These are phyloP conservation scores for Tillandsia leiboldiana DNA, from an alignment of 176 grass and related monocot genomes.

Conservation along the genomic window DNA sequence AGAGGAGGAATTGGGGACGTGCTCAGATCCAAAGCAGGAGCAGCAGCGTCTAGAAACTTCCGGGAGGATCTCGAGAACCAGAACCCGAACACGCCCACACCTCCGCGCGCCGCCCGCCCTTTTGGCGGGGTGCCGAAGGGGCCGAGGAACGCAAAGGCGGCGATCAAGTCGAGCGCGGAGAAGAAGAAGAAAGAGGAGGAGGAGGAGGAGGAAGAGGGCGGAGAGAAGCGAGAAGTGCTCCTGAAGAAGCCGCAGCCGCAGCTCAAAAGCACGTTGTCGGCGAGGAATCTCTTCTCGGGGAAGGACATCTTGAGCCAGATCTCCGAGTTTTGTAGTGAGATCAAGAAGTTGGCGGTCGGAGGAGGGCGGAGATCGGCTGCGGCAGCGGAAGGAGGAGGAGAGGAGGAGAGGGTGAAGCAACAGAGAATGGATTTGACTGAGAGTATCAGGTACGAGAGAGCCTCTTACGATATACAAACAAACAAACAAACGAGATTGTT, in stretches of 20 bases:
- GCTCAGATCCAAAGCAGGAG: slow-evolving; percentile 6
- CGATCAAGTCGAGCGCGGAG: slow-evolving; percentile 70
- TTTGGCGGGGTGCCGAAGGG: slow-evolving; percentile 37
- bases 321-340: slow-evolving; percentile 83
- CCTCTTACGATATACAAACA: neutral
- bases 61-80: slow-evolving; percentile 75
- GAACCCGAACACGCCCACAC: slow-evolving; percentile 51
- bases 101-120: slow-evolving; percentile 25
- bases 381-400: slow-evolving; percentile 15
- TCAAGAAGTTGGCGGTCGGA: slow-evolving; percentile 67
- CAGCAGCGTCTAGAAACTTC: slow-evolving; percentile 36
- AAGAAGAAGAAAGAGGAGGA: slow-evolving; percentile 31
- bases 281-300: slow-evolving; percentile 92
- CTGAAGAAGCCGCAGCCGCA: slow-evolving; percentile 35
- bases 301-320: slow-evolving; percentile 86
- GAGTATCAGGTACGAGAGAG: slow-evolving; percentile 19
- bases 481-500: neutral
- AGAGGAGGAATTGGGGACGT: slow-evolving; percentile 26
- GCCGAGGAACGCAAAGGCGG: slow-evolving; percentile 56
- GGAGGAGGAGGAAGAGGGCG: slow-evolving; percentile 21
- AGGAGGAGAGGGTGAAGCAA: slow-evolving; percentile 18
- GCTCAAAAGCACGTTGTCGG: slow-evolving; percentile 84
- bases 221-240: slow-evolving; percentile 32
- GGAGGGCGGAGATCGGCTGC: slow-evolving; percentile 8
- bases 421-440: slow-evolving; percentile 13